These are phyloP conservation scores for Blyttiomyces sp. DNA, from an alignment of 371 early-diverging fungal species.

Conservation along the genomic window DNA sequence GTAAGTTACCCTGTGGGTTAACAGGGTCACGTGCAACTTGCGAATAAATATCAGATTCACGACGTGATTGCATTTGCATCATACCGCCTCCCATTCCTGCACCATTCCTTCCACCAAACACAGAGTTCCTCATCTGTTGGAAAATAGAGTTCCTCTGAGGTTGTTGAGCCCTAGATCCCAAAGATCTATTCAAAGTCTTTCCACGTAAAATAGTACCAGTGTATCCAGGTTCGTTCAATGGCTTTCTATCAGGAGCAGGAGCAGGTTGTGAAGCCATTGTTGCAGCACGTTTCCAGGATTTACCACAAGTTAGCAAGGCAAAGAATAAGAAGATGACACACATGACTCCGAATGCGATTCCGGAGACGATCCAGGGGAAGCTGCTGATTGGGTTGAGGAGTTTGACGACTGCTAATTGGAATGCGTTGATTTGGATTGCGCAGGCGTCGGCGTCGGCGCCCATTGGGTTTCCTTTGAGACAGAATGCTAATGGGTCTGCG, in stretches of 20 bases:
- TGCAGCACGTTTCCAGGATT: slow-evolving; percentile 13
- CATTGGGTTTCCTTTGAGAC: slow-evolving; percentile 8
- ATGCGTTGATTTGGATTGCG: slow-evolving; percentile 1
- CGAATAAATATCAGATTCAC: no score
- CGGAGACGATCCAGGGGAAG: slow-evolving; percentile 29
- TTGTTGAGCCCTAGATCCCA: no score
- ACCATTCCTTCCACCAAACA: background rate
- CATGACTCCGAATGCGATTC: slow-evolving; percentile 27
- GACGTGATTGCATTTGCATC: background rate
- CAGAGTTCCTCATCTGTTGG: background rate
- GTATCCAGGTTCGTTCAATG: background rate
- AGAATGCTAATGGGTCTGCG: slow-evolving; percentile 22
- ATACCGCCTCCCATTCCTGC: background rate
- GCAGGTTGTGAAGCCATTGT: slow-evolving; percentile 27
- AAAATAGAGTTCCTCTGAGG: background rate
- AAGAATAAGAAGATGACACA: slow-evolving; percentile 12
- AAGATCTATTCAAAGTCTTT: no score
- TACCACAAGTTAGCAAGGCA: slow-evolving; percentile 2
- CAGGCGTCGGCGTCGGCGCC: slow-evolving; percentile 10
- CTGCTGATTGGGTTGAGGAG: slow-evolving; percentile 24
- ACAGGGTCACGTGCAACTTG: background rate
- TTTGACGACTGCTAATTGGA: background rate
- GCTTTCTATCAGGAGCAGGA: slow-evolving; percentile 1
- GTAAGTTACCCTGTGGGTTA: background rate
- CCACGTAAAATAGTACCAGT: slow-evolving; percentile 22